These are phyloP conservation scores for Phylloboletellus chloephorus DNA, from an alignment of 1,284 basidiomycete species.

Conservation along the genomic window DNA sequence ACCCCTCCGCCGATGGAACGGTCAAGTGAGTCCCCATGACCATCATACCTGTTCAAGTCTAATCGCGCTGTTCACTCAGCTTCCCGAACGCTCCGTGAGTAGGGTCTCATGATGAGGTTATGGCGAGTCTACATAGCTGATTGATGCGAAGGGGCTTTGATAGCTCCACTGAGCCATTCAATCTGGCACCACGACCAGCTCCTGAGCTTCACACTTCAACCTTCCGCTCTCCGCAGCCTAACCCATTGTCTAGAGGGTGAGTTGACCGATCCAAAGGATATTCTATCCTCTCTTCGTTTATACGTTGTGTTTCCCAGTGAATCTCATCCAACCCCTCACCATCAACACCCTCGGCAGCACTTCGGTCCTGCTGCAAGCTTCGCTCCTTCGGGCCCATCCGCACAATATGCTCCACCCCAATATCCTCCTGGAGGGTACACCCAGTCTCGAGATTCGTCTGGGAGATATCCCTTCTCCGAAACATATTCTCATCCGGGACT, in stretches of 20 bases:
- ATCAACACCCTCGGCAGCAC: slow-evolving; percentile 27
- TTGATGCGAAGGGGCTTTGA: neutral
- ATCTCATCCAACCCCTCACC: slow-evolving; percentile 38
- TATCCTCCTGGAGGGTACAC: slow-evolving; percentile 32
- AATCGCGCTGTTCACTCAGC: neutral
- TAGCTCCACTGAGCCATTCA: too few species aligned
- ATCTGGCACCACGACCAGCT: slow-evolving; percentile 2
- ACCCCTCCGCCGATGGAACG: neutral
- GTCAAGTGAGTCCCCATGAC: slow-evolving; percentile 14
- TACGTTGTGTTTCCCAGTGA: too few species aligned
- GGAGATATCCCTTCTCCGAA: slow-evolving; percentile 28
- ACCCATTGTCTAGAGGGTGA: slow-evolving; percentile 11
- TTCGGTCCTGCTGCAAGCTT: slow-evolving; percentile 31
- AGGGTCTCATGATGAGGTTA: neutral
- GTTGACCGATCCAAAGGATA: slow-evolving; percentile 1
- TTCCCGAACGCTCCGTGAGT: slow-evolving; percentile 17
- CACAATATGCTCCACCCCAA: slow-evolving; percentile 26
- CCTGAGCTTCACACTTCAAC: neutral
- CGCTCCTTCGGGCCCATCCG: slow-evolving; percentile 8
- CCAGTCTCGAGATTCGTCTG: slow-evolving; percentile 25
- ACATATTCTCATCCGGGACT: slow-evolving; percentile 36
- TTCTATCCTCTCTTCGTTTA: neutral
- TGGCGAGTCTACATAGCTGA: neutral
- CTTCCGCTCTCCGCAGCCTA: neutral
- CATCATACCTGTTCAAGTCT: neutral